Base-by-base conservation (phyloP, 2,329 filamentous ascomycete genomes). In the Pestalotiopsis sp. region DNA sequence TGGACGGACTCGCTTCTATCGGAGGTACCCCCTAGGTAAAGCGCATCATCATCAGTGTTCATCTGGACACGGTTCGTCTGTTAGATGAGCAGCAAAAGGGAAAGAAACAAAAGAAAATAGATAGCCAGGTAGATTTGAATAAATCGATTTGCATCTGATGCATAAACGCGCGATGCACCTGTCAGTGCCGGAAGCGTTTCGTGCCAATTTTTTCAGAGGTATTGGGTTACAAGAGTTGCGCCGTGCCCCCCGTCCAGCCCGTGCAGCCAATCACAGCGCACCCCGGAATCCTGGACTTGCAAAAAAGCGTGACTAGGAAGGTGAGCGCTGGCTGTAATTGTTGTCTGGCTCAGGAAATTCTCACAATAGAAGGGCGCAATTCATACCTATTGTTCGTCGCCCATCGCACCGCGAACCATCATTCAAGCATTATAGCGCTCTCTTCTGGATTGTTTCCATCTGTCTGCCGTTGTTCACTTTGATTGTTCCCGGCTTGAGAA, bases 261-360 rank as follows among this genome's bases (percentile, higher is more conserved):
- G 67, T 2, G 7, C 9, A 27, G 38, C 56, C 61, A 65, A 65
- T 65, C 61, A 68, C 38, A 27, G 20, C 36, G 23, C 9, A 31
- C 12, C 49, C 41, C 27, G 12, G 45, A 38, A 31, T 45, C 52
- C 23, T 67, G 25, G 39, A 58, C 65, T 41, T 59, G 65, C 65
- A 36, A 67, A 67, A 67, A 67, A 67, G 65, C 65, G 65, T 67
- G 65, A 67, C 65, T 67, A 67, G 58, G 66, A 68, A 65, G 67
- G 61, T 65, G 65, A 68, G 67, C 65, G 68, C 66, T 69, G 60
- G 70, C 68, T 71, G 70, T 75, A 73, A 73, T 74, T 73, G 71
- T 70, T 73, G 70, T 61, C 73, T 73, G 72, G 70, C 66, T 68
- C 68, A 74, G 75, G 31, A 77, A 78, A 77, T 77, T 75, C 75